phyloP scores from a whole-genome alignment of 2,329 filamentous ascomycete genomes.

The Nakataea oryzae region DNA sequence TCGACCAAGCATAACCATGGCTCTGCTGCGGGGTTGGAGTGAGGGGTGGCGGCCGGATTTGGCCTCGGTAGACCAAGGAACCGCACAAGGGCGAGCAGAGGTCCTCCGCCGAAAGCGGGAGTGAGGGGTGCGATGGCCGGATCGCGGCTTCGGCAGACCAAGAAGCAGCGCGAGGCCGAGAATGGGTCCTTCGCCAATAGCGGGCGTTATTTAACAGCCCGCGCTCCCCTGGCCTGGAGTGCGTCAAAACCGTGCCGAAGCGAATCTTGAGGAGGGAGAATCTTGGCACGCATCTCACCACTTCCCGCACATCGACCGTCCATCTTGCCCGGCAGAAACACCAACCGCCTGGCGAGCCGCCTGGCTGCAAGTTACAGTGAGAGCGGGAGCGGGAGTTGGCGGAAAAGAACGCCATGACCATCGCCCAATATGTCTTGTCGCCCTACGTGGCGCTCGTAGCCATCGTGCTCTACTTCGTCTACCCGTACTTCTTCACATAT shows the following conservation, averaged over 20 bases:
- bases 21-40: neutral
- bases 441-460: slow-evolving; percentile 39
- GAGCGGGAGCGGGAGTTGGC: too few species aligned
- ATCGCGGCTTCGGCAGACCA: neutral
- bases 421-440: slow-evolving; percentile 20
- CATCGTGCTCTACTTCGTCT: slow-evolving; percentile 43
- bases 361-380: neutral
- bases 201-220: neutral
- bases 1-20: neutral
- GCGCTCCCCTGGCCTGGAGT: neutral
- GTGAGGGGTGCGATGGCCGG: neutral
- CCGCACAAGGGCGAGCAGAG: neutral
- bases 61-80: neutral
- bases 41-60: too few species aligned
- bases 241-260: neutral
- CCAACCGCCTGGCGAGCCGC: too few species aligned
- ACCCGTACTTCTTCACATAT: slow-evolving; percentile 49
- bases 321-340: too few species aligned
- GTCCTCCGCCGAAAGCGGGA: neutral
- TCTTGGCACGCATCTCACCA: neutral
- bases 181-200: neutral
- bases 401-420: slow-evolving; percentile 3
- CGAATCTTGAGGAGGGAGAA: neutral
- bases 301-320: too few species aligned
- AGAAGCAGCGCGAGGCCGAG: neutral